Evolutionary conservation across 768 basidiomycete species (phyloP), one percentile per base, ranked within the genome.

Genomic region (Suillus discolor): DNA sequence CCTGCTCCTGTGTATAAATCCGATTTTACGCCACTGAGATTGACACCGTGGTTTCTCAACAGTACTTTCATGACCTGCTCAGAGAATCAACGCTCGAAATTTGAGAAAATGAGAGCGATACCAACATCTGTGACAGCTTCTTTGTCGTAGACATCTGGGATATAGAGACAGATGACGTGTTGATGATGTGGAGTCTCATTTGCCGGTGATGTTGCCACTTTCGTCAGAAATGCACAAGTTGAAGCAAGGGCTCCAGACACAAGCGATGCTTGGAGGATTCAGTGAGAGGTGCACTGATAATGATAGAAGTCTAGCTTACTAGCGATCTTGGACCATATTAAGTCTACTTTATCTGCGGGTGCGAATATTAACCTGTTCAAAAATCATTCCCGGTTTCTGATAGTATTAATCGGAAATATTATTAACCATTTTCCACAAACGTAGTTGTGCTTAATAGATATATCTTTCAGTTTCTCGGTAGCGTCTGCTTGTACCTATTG

Each of bases 81-180:
- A 11, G 42, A 60, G 60, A 7, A 2, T 64, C 20, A 71, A 36
- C 45, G 38, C 47, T 23, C 23, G 45, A 36, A 6, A 60, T 42
- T 15, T 8, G 28, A 42, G 5, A 45, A 8, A 45, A 45, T 60
- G 38, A 34, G 28, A 42, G 18, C 41, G 65, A 66, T 23, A 59
- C 76, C 53, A 67, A 88, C 90, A 72, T 85, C 81, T 9, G 80
- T 84, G 4, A 89, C 87, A 47, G 78, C 79, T 39, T 78, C 79
- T 72, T 88, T 87, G 74, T 92, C 84, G 72, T 87, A 91, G 16
- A 91, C 85, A 72, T 93, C 79, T 4, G 91, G 89, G 23, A 92
- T 72, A 69, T 92, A 92, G 18, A 93, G 69, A 69, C 90, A 91
- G 38, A 93, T 85, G 34, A 91, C 75, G 71, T 91, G 91, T 68